phyloP scores from a whole-genome alignment of 805 yeast species.

The Metschnikowia bowlesiae region DNA sequence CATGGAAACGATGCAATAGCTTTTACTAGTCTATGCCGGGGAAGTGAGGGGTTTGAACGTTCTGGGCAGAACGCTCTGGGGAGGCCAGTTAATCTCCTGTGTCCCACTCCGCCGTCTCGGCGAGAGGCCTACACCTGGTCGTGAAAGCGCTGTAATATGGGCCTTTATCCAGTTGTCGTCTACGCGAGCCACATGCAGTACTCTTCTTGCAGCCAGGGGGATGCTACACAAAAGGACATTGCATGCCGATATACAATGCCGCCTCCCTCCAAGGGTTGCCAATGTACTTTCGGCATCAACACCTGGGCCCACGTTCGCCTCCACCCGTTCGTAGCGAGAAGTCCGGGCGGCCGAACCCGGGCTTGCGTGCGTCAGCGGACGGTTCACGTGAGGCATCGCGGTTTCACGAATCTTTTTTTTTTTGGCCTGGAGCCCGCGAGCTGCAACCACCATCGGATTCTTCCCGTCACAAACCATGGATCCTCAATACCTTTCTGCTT shows the following conservation, averaged over 20 bases:
- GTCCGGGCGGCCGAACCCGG: not conserved
- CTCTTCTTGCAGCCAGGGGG: not conserved
- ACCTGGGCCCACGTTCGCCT: no score
- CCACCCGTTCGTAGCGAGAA: no score
- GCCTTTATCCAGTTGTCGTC: not conserved
- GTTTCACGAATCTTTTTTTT: conserved; percentile 4
- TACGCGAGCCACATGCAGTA: not conserved
- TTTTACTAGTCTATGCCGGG: no score
- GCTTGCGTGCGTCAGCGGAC: not conserved
- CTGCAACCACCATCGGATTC: conserved; percentile 3
- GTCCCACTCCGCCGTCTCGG: no score
- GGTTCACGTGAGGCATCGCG: conserved; percentile 13
- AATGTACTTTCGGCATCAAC: no score
- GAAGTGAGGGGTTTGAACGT: no score
- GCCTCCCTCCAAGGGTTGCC: no score
- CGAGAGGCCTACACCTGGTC: no score
- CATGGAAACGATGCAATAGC: no score
- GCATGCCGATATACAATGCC: no score
- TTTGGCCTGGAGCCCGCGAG: not conserved
- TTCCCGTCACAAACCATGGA: conserved; percentile 46
- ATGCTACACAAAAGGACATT: not conserved
- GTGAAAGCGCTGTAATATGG: not conserved
- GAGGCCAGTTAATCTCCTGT: no score
- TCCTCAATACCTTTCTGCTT: conserved; percentile 59
- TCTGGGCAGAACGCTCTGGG: no score